Evolutionary conservation across 768 basidiomycete species (phyloP).

Genomic region (Crepidotus variabilis): DNA sequence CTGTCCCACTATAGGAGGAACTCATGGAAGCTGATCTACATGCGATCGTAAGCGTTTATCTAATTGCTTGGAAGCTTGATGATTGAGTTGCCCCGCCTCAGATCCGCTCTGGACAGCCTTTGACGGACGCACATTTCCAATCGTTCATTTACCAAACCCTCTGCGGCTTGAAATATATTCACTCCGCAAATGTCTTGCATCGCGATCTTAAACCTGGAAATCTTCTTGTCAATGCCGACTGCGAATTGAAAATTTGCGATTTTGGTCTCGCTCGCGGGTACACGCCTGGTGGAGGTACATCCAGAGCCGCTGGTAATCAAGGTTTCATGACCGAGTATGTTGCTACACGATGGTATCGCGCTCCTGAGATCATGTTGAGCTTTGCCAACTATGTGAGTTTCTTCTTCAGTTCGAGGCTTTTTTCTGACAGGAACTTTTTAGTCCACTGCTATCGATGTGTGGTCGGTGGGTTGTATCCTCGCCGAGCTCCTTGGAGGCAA

Average conservation of each 20-base stretch:
- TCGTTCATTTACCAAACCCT: slow-evolving; percentile 98
- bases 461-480: slow-evolving; percentile 95
- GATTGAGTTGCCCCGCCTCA: slow-evolving; percentile 20
- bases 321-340: slow-evolving; percentile 99
- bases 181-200: slow-evolving; percentile 96
- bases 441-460: slow-evolving; percentile 92
- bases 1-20: slow-evolving; percentile 68
- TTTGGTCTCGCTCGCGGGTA: slow-evolving; percentile 96
- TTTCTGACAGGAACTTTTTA: slow-evolving; percentile 22
- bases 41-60: slow-evolving; percentile 70
- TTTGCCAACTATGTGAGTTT: slow-evolving; percentile 86
- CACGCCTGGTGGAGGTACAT: slow-evolving; percentile 76
- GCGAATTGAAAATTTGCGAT: slow-evolving; percentile 97
- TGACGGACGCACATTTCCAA: slow-evolving; percentile 90
- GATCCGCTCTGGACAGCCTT: slow-evolving; percentile 85
- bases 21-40: slow-evolving; percentile 99
- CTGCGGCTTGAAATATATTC: slow-evolving; percentile 97
- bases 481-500: slow-evolving; percentile 92
- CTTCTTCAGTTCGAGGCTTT: not conserved
- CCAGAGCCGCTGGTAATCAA: slow-evolving; percentile 71
- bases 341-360: slow-evolving; percentile 98
- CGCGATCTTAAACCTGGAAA: slow-evolving; percentile 96
- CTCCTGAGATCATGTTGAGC: slow-evolving; percentile 98
- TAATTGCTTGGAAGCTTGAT: not conserved
- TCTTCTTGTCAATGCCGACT: slow-evolving; percentile 95